Conservation (phyloP, 1,284 basidiomycete genomes). For the Chondrostereum purpureum region DNA sequence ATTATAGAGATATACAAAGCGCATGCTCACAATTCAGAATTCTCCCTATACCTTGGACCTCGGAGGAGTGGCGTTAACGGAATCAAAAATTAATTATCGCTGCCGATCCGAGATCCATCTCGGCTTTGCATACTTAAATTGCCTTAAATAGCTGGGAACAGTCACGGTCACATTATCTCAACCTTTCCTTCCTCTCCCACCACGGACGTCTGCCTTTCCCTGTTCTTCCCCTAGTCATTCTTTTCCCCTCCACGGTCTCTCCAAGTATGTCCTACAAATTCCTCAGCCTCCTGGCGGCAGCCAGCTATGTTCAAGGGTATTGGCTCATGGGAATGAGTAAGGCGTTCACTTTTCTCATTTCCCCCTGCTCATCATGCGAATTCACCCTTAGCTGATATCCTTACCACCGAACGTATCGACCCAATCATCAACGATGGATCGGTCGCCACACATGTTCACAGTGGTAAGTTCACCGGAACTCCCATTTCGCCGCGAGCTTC, state of each 20-base stretch:
- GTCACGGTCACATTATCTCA: not conserved
- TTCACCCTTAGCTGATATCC: conserved; percentile 28
- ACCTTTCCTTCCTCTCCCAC: not conserved
- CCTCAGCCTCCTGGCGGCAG: conserved; percentile 13
- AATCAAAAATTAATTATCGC: no score
- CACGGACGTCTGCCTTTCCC: not conserved
- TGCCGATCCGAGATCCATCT: no score
- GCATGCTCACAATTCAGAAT: no score
- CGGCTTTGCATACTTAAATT: no score
- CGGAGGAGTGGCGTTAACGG: no score
- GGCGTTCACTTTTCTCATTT: not conserved
- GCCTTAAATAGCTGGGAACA: no score
- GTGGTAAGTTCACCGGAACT: conserved; percentile 20
- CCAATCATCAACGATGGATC: conserved; percentile 32
- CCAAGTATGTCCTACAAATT: conserved; percentile 8
- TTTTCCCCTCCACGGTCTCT: not conserved
- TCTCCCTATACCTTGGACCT: no score
- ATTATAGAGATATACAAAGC: no score
- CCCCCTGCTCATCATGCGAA: no score
- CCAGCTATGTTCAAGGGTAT: conserved; percentile 21
- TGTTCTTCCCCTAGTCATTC: conserved; percentile 1
- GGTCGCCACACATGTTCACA: conserved; percentile 34
- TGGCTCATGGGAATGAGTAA: conserved; percentile 32
- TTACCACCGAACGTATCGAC: conserved; percentile 35
- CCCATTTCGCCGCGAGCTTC: no score